A percentile compares a stretch with the other conserved stretches of the same genome.
Evolutionary conservation across 2,329 filamentous ascomycete species (phyloP).

Genomic region (Penicillium sp.): DNA sequence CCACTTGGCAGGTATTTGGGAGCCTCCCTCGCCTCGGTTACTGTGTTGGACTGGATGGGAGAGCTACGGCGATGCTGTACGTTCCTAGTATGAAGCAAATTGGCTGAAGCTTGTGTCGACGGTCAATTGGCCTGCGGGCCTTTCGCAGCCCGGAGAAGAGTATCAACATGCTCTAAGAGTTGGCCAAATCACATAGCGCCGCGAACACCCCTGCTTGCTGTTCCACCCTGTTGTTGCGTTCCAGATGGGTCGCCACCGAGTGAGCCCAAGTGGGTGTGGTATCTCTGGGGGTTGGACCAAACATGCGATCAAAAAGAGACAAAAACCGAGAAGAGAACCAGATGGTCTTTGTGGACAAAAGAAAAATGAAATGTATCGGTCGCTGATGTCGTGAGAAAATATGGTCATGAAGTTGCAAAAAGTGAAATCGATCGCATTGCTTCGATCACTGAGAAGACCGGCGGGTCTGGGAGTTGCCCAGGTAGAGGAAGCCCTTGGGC

Average conservation of each 20-base stretch:
- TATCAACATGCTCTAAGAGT: too few species aligned
- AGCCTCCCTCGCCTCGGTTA: constrained; percentile 17
- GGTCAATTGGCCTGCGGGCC: constrained; percentile 6
- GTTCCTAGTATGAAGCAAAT: too few species aligned
- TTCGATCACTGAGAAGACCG: constrained; percentile 12
- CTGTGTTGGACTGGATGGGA: constrained; percentile 5
- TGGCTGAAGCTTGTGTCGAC: not conserved
- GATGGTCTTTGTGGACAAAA: not conserved
- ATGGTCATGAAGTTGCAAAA: constrained; percentile 7
- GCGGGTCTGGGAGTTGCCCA: constrained; percentile 24
- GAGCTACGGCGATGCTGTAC: too few species aligned
- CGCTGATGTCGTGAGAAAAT: constrained; percentile 14
- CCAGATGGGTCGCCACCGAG: constrained; percentile 1
- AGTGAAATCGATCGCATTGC: not conserved
- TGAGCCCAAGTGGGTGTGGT: constrained; percentile 3
- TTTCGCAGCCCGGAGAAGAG: too few species aligned
- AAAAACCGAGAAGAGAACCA: too few species aligned
- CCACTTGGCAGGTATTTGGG: constrained; percentile 22
- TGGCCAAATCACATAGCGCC: constrained; percentile 17
- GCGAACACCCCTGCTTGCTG: constrained; percentile 15
- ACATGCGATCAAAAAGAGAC: not conserved
- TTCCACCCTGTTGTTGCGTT: constrained; percentile 8
- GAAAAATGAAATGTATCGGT: constrained; percentile 13
- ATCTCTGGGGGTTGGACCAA: constrained; percentile 6
- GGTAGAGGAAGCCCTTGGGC: constrained; percentile 29